phyloP scores from a whole-genome alignment of 2,329 filamentous ascomycete species.

The Neopestalotiopsis sp. region DNA sequence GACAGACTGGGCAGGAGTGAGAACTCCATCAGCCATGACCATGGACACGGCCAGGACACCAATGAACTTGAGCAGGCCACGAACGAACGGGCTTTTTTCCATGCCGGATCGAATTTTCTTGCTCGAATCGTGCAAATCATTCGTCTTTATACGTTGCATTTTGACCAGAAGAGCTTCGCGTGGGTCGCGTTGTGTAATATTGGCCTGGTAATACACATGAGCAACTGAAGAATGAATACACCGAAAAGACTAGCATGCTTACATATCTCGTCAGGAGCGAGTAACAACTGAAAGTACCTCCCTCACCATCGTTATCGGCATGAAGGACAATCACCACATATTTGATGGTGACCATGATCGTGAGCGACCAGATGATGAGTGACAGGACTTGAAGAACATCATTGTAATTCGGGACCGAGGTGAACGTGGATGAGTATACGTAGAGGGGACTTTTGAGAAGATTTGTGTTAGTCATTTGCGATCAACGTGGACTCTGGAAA shows the following conservation, averaged over 20 bases:
- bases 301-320: conserved; percentile 74
- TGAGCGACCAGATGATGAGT: conserved; percentile 72
- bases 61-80: conserved; percentile 61
- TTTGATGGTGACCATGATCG: conserved; percentile 72
- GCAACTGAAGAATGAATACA: conserved; percentile 5
- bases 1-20: conserved; percentile 73
- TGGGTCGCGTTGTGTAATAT: conserved; percentile 65
- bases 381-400: conserved; percentile 70
- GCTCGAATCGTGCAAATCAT: conserved; percentile 58
- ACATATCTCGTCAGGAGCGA: conserved; percentile 66
- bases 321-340: conserved; percentile 69
- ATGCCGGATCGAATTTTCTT: conserved; percentile 59
- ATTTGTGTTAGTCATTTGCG: not conserved
- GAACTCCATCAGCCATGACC: conserved; percentile 69
- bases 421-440: conserved; percentile 72
- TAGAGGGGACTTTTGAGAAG: conserved; percentile 64
- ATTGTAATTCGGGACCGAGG: conserved; percentile 55
- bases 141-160: conserved; percentile 62
- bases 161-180: conserved; percentile 58
- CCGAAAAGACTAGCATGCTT: conserved; percentile 24
- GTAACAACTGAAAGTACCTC: conserved; percentile 72
- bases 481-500: not conserved
- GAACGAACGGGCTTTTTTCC: conserved; percentile 59
- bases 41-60: conserved; percentile 71
- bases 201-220: conserved; percentile 41